Percentiles rank a stretch among this genome's conserved stretches.
Conservation (phyloP, 1,284 basidiomycete species). For the Ceratorhiza oryzae-sativae region DNA sequence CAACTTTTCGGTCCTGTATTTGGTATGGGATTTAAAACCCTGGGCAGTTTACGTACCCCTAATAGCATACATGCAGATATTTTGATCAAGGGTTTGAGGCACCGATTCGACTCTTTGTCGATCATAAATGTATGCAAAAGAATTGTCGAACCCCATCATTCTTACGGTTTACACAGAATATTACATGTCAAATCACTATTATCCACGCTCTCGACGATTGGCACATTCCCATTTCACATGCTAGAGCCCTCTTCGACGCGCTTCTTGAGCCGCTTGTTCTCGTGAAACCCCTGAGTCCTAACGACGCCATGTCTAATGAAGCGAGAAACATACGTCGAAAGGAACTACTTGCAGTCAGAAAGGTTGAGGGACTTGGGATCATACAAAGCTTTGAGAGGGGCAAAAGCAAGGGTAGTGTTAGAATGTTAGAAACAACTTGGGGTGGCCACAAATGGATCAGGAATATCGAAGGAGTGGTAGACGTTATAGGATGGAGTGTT, state of each 20-base stretch:
- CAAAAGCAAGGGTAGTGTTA: constrained; percentile 56
- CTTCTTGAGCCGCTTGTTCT: constrained; percentile 72
- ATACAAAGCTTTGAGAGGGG: constrained; percentile 60
- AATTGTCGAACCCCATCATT: constrained; percentile 6
- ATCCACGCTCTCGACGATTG: constrained; percentile 82
- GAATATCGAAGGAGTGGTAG: constrained; percentile 73
- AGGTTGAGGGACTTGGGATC: constrained; percentile 64
- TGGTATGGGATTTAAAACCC: constrained; percentile 54
- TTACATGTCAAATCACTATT: constrained; percentile 73
- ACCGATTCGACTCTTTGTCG: constrained; percentile 71
- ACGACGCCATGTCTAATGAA: constrained; percentile 48
- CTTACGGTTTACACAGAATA: constrained; percentile 54
- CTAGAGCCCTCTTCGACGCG: constrained; percentile 71
- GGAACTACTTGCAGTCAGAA: constrained; percentile 57
- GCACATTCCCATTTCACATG: constrained; percentile 81
- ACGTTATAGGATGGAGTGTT: constrained; percentile 58
- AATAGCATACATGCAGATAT: constrained; percentile 55
- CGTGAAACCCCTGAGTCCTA: constrained; percentile 51
- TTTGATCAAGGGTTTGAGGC: constrained; percentile 62
- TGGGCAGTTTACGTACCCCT: neutral
- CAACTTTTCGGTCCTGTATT: constrained; percentile 72
- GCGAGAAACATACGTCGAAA: constrained; percentile 54
- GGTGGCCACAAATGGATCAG: constrained; percentile 74
- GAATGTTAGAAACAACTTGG: constrained; percentile 65
- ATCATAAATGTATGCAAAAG: constrained; percentile 60